Evolutionary conservation across 345 rosid species (phyloP).

Genomic region (Acer negundo): DNA sequence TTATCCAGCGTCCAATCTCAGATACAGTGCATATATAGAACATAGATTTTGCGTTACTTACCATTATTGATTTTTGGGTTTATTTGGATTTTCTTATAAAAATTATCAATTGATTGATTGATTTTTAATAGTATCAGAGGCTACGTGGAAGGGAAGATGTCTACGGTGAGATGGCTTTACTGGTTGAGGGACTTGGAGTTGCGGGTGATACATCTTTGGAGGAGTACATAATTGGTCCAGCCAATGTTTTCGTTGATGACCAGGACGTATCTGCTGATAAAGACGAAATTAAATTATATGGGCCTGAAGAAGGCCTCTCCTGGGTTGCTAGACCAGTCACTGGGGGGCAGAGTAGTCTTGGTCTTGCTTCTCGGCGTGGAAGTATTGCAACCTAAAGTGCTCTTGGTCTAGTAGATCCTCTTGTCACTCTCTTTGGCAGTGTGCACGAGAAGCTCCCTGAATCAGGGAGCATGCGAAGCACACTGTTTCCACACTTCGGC

Average conservation of each 20-base stretch:
- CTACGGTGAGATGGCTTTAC: conserved; percentile 99
- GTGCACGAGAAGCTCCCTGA: conserved; percentile 86
- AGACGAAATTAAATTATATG: conserved; percentile 82
- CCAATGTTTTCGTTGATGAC: conserved; percentile 53
- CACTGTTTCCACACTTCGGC: conserved; percentile 88
- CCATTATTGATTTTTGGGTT: no score
- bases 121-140: no score
- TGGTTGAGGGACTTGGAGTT: conserved; percentile 89
- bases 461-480: conserved; percentile 86
- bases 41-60: no score
- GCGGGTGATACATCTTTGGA: conserved; percentile 85
- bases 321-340: conserved; percentile 92
- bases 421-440: conserved; percentile 84
- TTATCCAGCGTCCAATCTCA: no score
- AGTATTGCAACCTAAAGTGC: conserved; percentile 55
- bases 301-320: conserved; percentile 75
- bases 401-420: conserved; percentile 69
- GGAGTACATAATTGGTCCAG: conserved; percentile 87
- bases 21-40: no score
- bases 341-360: conserved; percentile 65
- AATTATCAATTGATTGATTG: no score
- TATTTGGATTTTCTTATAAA: no score
- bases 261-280: conserved; percentile 64
- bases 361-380: conserved; percentile 70
- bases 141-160: no score